A percentile compares a stretch with the other conserved stretches of the same genome.
phyloP scores from a whole-genome alignment of 495 filamentous ascomycete genomes.

The Penicillium macrosclerotiorum region DNA sequence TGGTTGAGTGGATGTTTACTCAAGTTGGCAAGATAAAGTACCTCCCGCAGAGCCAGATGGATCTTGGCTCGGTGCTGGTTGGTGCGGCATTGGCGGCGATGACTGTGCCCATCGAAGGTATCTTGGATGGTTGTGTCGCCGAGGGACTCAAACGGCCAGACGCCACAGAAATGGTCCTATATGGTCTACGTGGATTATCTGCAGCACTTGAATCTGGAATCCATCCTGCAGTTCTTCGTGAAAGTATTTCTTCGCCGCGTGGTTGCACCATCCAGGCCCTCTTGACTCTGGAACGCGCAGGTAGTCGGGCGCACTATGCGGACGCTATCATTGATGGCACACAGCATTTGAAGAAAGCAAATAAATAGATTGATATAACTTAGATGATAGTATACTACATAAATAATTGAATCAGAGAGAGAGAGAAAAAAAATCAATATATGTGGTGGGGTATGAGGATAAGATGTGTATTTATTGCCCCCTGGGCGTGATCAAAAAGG shows the following conservation, averaged over 20 bases:
- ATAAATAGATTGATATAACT: conserved; percentile 11
- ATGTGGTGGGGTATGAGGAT: not conserved
- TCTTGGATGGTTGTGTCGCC: conserved; percentile 39
- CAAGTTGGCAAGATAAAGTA: conserved; percentile 34
- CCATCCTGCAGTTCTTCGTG: conserved; percentile 32
- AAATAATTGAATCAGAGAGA: conserved; percentile 3
- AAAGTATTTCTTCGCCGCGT: conserved; percentile 37
- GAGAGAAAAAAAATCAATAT: conserved; percentile 15
- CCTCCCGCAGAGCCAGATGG: conserved; percentile 24
- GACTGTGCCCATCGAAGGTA: conserved; percentile 35
- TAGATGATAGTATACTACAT: not conserved
- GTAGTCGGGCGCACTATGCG: conserved; percentile 25
- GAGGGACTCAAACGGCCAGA: conserved; percentile 35
- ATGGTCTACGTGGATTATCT: conserved; percentile 31
- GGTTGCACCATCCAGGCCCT: conserved; percentile 38
- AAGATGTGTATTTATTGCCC: not conserved
- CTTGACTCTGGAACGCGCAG: conserved; percentile 31
- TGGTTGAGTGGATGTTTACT: conserved; percentile 25
- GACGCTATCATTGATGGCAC: conserved; percentile 25
- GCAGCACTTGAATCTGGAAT: conserved; percentile 30
- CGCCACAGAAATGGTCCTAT: conserved; percentile 33
- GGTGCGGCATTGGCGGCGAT: conserved; percentile 32
- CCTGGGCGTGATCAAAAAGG: not conserved
- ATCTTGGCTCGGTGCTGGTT: conserved; percentile 31
- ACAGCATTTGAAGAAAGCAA: conserved; percentile 18